These are phyloP conservation scores for Rosa chinensis DNA, from an alignment of 306 rosid genomes.

Conservation along the genomic window DNA sequence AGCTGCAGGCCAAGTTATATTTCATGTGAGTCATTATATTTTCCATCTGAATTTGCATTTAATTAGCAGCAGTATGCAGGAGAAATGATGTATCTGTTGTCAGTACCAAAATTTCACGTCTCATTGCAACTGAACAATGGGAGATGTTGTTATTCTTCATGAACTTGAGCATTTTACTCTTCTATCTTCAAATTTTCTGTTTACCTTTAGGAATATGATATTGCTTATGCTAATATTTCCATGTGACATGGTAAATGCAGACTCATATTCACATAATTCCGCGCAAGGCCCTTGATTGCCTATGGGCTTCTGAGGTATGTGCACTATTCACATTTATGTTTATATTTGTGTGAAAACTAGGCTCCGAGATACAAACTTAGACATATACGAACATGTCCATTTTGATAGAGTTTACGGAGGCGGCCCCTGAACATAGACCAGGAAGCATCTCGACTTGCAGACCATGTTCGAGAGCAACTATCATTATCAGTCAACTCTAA, in stretches of 20 bases:
- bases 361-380: neutral
- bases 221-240: slow-evolving; percentile 28
- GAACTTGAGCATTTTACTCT: neutral
- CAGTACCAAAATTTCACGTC: neutral
- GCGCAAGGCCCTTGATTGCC: slow-evolving; percentile 72
- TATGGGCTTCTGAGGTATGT: slow-evolving; percentile 94
- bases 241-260: slow-evolving; percentile 47
- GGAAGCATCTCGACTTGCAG: slow-evolving; percentile 65
- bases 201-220: neutral
- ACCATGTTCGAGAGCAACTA: slow-evolving; percentile 64
- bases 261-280: slow-evolving; percentile 96
- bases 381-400: neutral
- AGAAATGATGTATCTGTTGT: neutral
- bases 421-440: slow-evolving; percentile 58
- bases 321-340: slow-evolving; percentile 6
- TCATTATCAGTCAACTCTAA: slow-evolving; percentile 28
- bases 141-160: neutral
- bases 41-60: neutral
- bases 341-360: neutral
- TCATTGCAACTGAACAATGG: neutral
- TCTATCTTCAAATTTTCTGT: neutral
- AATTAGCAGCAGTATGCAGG: neutral
- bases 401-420: slow-evolving; percentile 65
- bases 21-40: slow-evolving; percentile 65
- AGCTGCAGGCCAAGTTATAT: slow-evolving; percentile 96